phyloP scores from a whole-genome alignment of 2,329 filamentous ascomycete species.

The Monilinia fructigena region DNA sequence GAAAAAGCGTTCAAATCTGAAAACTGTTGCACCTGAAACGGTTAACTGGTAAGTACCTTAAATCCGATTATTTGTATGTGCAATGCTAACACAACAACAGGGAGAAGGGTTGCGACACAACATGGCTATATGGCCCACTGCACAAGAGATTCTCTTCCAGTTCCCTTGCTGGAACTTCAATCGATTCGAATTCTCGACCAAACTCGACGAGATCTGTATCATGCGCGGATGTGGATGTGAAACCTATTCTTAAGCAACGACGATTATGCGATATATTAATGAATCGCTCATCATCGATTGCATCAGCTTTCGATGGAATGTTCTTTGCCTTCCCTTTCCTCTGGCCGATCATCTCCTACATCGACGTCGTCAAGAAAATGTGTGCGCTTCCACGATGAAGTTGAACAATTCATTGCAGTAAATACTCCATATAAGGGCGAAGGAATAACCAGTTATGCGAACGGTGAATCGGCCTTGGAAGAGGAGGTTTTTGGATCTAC shows the following conservation, averaged over 20 bases:
- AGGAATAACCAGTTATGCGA: neutral
- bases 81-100: conserved; percentile 49
- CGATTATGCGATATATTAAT: conserved; percentile 96
- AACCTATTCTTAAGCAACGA: conserved; percentile 88
- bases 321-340: conserved; percentile 14
- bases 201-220: conserved; percentile 5
- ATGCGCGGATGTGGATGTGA: conserved; percentile 49
- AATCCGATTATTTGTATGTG: neutral
- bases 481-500: neutral
- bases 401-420: conserved; percentile 22
- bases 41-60: conserved; percentile 75
- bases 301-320: neutral
- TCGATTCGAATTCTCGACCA: conserved; percentile 48
- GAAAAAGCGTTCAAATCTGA: conserved; percentile 83
- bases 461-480: neutral
- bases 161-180: conserved; percentile 37
- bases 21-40: conserved; percentile 85
- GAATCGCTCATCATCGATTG: conserved; percentile 77
- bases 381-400: conserved; percentile 23
- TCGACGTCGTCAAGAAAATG: conserved; percentile 17
- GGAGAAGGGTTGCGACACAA: conserved; percentile 96
- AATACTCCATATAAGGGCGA: neutral
- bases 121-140: conserved; percentile 93
- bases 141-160: conserved; percentile 52
- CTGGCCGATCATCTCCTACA: conserved; percentile 19